These are phyloP conservation scores for Rhododendron williamsianum DNA, from an alignment of 148 eudicot genomes.

Conservation along the genomic window DNA sequence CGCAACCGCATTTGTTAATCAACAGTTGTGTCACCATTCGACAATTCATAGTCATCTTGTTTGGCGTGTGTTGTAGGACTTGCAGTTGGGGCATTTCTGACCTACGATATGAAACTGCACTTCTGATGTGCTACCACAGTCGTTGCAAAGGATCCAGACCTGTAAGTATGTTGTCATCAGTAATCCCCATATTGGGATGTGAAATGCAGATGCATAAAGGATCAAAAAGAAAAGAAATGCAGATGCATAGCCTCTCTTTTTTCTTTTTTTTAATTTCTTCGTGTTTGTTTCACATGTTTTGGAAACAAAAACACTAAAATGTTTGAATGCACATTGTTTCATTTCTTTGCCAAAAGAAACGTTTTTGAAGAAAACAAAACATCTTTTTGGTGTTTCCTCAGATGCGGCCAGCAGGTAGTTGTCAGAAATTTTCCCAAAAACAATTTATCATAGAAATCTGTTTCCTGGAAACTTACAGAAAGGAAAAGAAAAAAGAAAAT, in stretches of 20 bases:
- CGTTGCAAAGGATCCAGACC: constrained; percentile 85
- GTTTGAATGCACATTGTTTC: not conserved
- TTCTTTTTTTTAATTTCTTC: not conserved
- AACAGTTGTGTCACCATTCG: not conserved
- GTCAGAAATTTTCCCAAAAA: not conserved
- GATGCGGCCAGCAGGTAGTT: not conserved
- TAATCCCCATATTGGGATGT: not conserved
- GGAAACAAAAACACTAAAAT: not conserved
- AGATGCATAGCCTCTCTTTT: not conserved
- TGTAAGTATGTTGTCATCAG: constrained; percentile 17
- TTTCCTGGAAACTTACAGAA: not conserved
- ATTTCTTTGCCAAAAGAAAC: not conserved
- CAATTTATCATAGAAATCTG: not conserved
- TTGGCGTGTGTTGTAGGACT: constrained; percentile 85
- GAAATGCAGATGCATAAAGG: not conserved
- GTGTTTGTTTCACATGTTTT: not conserved
- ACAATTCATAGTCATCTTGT: constrained; percentile 28
- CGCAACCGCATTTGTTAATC: not conserved
- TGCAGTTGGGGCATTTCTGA: constrained; percentile 73
- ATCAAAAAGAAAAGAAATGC: not conserved
- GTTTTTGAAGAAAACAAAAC: not conserved
- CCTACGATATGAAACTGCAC: constrained; percentile 74
- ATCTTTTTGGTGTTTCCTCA: not conserved
- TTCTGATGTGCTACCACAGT: constrained; percentile 61
- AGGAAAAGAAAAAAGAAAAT: not conserved